These are phyloP conservation scores for Dipteronia dyeriana DNA, from an alignment of 345 rosid species.

Conservation along the genomic window DNA sequence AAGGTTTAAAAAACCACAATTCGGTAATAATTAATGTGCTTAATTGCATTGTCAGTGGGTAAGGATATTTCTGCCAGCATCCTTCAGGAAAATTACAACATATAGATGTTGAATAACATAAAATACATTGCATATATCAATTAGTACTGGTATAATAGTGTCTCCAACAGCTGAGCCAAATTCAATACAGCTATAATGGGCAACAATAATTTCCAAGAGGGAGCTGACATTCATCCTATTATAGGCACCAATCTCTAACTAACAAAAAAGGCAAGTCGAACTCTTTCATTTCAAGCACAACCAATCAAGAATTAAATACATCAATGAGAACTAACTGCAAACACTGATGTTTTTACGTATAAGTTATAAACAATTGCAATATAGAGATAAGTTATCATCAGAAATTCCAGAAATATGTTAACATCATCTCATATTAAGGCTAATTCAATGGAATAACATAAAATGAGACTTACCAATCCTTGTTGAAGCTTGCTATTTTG, in stretches of 20 bases:
- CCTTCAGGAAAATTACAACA: too few species aligned
- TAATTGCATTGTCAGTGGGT: too few species aligned
- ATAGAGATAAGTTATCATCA: neutral
- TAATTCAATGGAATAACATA: neutral
- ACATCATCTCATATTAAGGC: neutral
- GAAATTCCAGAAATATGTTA: neutral
- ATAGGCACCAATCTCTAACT: neutral
- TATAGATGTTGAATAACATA: too few species aligned
- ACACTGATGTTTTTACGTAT: too few species aligned
- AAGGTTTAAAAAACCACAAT: neutral
- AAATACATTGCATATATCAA: neutral
- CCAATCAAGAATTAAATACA: neutral
- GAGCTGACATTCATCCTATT: neutral
- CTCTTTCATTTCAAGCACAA: neutral
- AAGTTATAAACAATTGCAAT: too few species aligned
- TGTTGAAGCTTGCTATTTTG: constrained; percentile 55
- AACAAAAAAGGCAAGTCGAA: neutral
- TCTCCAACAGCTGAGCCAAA: neutral
- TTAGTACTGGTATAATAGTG: neutral
- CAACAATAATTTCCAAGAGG: neutral
- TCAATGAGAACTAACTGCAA: neutral
- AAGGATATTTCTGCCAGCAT: too few species aligned
- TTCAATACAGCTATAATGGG: neutral
- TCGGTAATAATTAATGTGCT: too few species aligned
- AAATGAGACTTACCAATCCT: constrained; percentile 56